phyloP scores from a whole-genome alignment of 179 eudicot genomes.

The Sideroxylon spinosum region DNA sequence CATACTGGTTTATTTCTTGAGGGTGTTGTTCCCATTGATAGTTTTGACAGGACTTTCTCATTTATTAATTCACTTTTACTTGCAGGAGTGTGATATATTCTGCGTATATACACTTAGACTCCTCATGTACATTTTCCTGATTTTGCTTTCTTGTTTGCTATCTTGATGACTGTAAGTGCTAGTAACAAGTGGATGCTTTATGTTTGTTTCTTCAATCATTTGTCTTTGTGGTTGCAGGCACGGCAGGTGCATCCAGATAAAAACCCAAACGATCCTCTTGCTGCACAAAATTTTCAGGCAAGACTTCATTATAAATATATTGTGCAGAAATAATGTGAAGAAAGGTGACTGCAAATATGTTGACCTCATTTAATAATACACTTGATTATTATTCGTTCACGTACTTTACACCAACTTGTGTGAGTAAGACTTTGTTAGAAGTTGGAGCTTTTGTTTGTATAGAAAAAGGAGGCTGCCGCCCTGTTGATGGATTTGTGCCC shows the following conservation, averaged over 20 bases:
- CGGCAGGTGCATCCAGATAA: constrained; percentile 97
- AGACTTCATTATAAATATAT: constrained; percentile 15
- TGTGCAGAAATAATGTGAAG: constrained; percentile 1
- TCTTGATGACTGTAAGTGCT: background rate
- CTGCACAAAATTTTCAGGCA: constrained; percentile 96
- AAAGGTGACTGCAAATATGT: constrained; percentile 1
- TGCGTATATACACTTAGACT: background rate
- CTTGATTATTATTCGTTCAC: background rate
- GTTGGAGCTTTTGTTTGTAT: background rate
- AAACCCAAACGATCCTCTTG: constrained; percentile 91
- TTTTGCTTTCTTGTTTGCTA: constrained; percentile 8
- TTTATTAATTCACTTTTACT: background rate
- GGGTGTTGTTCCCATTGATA: background rate
- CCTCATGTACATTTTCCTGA: background rate
- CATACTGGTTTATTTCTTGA: background rate
- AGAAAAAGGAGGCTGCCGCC: background rate
- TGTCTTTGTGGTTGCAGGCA: constrained; percentile 54
- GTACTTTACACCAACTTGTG: background rate
- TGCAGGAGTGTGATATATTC: background rate
- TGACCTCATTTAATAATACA: background rate
- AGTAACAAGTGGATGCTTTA: background rate
- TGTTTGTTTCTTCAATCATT: background rate
- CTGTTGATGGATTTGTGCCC: background rate
- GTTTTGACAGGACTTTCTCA: background rate
- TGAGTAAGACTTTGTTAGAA: no score